Conservation (phyloP, 1,284 basidiomycete genomes). For the Lignosus rhinocerotis region DNA sequence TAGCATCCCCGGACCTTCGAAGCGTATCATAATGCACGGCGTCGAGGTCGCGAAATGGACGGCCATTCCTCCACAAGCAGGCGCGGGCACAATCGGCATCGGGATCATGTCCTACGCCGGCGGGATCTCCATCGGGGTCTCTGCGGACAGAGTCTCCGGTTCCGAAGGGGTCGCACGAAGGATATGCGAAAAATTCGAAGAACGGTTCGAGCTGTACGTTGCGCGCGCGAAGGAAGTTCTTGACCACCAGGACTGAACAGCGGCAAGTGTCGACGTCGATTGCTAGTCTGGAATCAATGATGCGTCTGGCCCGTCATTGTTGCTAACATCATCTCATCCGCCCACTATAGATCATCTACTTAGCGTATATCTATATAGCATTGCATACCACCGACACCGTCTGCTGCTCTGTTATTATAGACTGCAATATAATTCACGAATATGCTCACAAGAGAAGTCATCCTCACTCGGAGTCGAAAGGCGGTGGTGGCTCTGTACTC, state of each 20-base stretch:
- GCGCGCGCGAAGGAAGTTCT: constrained; percentile 27
- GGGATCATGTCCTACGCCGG: constrained; percentile 35
- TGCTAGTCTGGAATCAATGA: too few species aligned
- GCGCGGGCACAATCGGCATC: constrained; percentile 33
- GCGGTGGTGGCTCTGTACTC: too few species aligned
- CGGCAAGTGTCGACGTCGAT: too few species aligned
- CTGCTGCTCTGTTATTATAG: too few species aligned
- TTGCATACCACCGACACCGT: too few species aligned
- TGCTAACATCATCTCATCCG: too few species aligned
- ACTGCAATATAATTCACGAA: too few species aligned
- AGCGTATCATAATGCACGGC: constrained; percentile 28
- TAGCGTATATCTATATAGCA: too few species aligned
- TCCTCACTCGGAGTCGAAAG: too few species aligned
- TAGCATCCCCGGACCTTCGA: constrained; percentile 33
- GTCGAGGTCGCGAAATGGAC: constrained; percentile 31
- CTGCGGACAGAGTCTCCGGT: constrained; percentile 28
- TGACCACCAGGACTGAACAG: constrained; percentile 22
- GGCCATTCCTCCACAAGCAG: constrained; percentile 33
- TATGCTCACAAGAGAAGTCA: too few species aligned
- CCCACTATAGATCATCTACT: too few species aligned
- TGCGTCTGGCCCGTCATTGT: too few species aligned
- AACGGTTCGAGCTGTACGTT: constrained; percentile 30
- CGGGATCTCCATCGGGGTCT: constrained; percentile 28
- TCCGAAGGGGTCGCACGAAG: constrained; percentile 25
- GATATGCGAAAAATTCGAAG: constrained; percentile 30